Base-by-base conservation (phyloP, 768 basidiomycete species). In the Leucosporidium creatinivorum region DNA sequence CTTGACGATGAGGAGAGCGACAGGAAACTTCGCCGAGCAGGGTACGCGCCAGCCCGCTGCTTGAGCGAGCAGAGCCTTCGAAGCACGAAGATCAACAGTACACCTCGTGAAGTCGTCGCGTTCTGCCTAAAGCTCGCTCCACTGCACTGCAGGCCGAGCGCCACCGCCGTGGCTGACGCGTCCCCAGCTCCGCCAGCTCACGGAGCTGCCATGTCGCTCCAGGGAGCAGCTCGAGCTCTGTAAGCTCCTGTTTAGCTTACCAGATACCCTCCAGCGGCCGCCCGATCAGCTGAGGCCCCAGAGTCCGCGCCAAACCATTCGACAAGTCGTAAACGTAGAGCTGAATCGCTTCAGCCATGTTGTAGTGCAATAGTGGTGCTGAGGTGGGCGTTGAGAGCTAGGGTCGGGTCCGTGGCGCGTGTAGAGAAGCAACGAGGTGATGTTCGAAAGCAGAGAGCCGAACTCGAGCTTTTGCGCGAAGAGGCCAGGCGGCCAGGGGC, bases 241-340 rank as follows among this genome's bases (percentile, higher is more conserved):
- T 30, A 18, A 26, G 3, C 50, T 13, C 13, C 50, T 33, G 33
- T 33, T 5, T 4, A 33, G 33, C 33, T 71, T 62, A 91, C 93
- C 93, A 98, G 61, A 98, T 86, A 0, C 93, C 93, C 69, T 96
- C 91, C 61, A 96, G 89, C 77, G 93, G 90, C 56, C 85, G 83
- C 3, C 93, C 93, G 0, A 88, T 88, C 44, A 94, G 81, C 77
- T 88, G 87, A 49, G 82, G 79, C 10, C 91, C 93, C 36, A 93
- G 79, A 65, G 85, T 83, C 63, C 82, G 82, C 4, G 91, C 93
- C 73, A 94, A 81, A 47, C 93, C 93, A 74, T 87, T 86, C 78
- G 87, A 92, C 62, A 94, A 85, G 75, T 96, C 93, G 78, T 96
- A 96, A 0, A 93, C 85, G 75, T 91, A 92, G n/a, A 96, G 83